Base-by-base conservation (phyloP, 163 green algal species). In the Volvox carteri region DNA sequence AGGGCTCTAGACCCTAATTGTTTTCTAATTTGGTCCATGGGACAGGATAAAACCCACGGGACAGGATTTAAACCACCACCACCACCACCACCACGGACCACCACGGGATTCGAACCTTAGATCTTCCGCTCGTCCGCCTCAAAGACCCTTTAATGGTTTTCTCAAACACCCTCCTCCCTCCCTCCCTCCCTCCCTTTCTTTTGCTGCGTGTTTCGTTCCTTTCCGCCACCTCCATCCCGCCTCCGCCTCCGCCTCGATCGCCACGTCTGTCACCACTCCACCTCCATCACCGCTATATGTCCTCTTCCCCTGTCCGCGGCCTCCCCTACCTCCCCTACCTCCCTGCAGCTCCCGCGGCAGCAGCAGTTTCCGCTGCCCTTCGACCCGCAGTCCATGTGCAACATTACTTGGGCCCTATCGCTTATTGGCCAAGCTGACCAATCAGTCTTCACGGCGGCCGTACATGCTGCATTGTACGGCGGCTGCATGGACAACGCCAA, bases 331-430 rank as follows among this genome's bases (percentile, higher is more conserved):
- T 12, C 12, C n/a, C 12, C 14, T 48, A 52, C 19, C 68, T 11
- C 33, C 35, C 12, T 35, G 11, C 68, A 39, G 68, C 30, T 12
- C 68, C 16, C 4, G 4, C 12, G 68, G 9, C 11, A 6, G 68
- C 68, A 48, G 68, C 11, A 35, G 14, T 33, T n/a, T 52, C 68
- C 33, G 21, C 35, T 9, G 3, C 35, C 68, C 73, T 80, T 65
- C 23, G 44, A 30, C 25, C 42, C 75, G 1, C 75, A 84, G 48
- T 48, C 74, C 30, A 11, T 84, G 14, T 37, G 75, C 75, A 72
- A 72, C 75, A 58, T 37, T 30, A 52, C 75, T 5, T 84, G 75
- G 75, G 48, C 75, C 30, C 48, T 84, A 33, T 48, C 75, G 30
- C 3, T 33, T 12, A 70, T 84, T 11, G 75, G 75, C 9, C 50